phyloP scores from a whole-genome alignment of 2,329 filamentous ascomycete genomes.

The Venturia carpophila region DNA sequence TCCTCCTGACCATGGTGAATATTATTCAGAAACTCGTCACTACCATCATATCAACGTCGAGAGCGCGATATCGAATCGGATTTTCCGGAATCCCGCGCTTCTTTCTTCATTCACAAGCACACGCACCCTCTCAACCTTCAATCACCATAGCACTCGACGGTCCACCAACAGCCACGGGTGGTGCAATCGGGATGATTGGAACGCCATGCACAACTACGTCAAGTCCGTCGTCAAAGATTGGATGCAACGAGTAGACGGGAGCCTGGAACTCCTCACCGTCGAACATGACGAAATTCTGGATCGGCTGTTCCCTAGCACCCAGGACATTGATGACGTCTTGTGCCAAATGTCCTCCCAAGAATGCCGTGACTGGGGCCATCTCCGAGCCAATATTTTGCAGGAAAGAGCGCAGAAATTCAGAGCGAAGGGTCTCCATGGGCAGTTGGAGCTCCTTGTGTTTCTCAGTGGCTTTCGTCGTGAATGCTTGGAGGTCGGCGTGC shows the following conservation, averaged over 20 bases:
- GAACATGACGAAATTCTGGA: conserved; percentile 91
- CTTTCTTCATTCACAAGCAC: background rate
- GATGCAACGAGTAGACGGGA: conserved; percentile 18
- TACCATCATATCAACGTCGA: background rate
- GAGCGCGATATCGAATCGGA: background rate
- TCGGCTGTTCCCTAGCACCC: conserved; percentile 81
- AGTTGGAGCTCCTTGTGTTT: conserved; percentile 61
- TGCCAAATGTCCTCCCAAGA: conserved; percentile 81
- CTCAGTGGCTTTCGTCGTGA: conserved; percentile 68
- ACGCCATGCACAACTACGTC: conserved; percentile 10
- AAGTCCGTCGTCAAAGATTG: conserved; percentile 17
- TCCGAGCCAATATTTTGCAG: conserved; percentile 79
- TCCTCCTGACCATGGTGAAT: too few species aligned
- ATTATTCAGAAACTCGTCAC: too few species aligned
- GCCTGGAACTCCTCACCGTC: conserved; percentile 58
- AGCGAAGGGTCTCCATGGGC: conserved; percentile 37
- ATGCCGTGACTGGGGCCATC: conserved; percentile 77
- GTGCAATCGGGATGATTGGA: background rate
- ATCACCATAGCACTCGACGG: background rate
- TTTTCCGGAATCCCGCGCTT: background rate
- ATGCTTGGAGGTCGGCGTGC: conserved; percentile 32
- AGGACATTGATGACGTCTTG: conserved; percentile 98
- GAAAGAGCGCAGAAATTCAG: conserved; percentile 70
- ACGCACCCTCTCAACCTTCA: background rate
- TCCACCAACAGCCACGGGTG: background rate